Evolutionary conservation across 306 rosid species (phyloP).

Genomic region (Macrotyloma uniflorum): DNA sequence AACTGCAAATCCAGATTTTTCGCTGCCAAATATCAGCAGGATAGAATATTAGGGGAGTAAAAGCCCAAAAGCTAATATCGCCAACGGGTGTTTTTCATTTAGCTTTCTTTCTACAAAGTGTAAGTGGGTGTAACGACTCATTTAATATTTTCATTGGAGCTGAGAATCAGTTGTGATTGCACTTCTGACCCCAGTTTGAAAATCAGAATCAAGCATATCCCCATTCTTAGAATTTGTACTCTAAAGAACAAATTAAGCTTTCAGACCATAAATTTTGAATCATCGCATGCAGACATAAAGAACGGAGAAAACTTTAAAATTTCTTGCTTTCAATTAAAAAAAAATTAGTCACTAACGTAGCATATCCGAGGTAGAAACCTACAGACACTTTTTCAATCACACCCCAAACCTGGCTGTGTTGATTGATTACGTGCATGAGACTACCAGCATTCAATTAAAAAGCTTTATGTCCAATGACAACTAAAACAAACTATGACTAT

Average conservation of each 20-base stretch:
- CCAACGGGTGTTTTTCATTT: background rate
- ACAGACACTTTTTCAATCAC: background rate
- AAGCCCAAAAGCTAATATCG: background rate
- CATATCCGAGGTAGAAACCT: background rate
- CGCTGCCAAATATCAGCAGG: background rate
- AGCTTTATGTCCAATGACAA: conserved; percentile 42
- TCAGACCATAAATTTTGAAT: background rate
- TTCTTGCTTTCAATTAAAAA: background rate
- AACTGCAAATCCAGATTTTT: background rate
- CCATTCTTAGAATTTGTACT: too few species aligned
- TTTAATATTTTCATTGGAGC: background rate
- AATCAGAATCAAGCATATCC: too few species aligned
- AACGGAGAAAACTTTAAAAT: background rate
- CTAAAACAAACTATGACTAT: conserved; percentile 38
- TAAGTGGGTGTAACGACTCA: background rate
- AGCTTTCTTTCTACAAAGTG: background rate
- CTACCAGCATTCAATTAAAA: conserved; percentile 28
- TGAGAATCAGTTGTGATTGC: too few species aligned
- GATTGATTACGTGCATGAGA: conserved; percentile 10
- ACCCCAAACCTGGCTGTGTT: conserved; percentile 20
- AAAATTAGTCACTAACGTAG: conserved; percentile 13
- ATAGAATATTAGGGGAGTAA: background rate
- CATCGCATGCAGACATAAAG: background rate
- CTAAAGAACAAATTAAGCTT: too few species aligned
- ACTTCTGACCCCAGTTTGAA: too few species aligned